Base-by-base conservation (phyloP, 106 monocot species). In the Vanilla planifolia region DNA sequence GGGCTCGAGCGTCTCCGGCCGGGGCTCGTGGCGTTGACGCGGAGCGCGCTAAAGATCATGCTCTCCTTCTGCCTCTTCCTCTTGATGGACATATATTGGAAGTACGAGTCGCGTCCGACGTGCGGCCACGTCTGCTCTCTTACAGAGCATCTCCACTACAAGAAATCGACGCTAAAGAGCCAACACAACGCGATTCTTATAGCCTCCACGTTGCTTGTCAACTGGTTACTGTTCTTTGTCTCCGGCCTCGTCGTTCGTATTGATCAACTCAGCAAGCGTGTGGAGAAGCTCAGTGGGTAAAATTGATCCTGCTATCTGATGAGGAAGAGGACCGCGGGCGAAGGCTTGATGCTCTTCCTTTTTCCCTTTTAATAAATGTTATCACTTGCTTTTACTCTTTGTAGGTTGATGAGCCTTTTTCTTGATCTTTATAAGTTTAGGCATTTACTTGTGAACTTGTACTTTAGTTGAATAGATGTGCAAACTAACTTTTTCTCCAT, bases 81-180 rank as follows among this genome's bases (percentile, higher is more conserved):
- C 2, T 52, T 90, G 2, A 67, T 85, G 73, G 90, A 90, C 58
- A 85, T 90, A 45, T 90, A 90, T 68, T 90, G 90, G 90, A 90
- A 90, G 81, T 82, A 90, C 73, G 82, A 90, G 79, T 79, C 55
- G 26, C 81, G 79, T 6, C 78, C 79, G 36, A 73, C 51, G 23
- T 90, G 90, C 79, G 70, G 64, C 7, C 70, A 73, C 61, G 60
- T 72, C 32, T 90, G 90, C 79, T 74, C 90, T 5, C 82, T 82
- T 0, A 15, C 73, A 34, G 90, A 90, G 81, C 61, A 82, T 60
- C 75, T 85, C 52, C 75, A 76, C 30, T 79, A 85, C 68, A 81
- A 90, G 74, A 81, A 82, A 45, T 90, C 90, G 56, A 52, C 71
- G 60, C 69, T 90, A 64, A 90, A 90, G 85, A 79, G 81, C 62